phyloP scores from a whole-genome alignment of 2,329 filamentous ascomycete species.

The Trichoderma simmonsii region DNA sequence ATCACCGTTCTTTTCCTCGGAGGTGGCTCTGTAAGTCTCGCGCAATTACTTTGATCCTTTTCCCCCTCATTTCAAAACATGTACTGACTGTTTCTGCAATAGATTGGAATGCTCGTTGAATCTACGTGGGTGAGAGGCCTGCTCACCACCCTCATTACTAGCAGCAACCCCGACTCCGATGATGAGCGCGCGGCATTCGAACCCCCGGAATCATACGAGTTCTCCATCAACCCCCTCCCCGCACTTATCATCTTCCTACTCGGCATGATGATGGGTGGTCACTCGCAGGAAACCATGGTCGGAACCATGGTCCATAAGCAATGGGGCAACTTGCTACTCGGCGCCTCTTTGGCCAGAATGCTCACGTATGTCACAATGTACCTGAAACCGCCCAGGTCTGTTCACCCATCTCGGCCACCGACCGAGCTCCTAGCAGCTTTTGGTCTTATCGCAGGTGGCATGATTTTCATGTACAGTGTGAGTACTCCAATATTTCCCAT shows the following conservation, averaged over 20 bases:
- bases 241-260: constrained; percentile 81
- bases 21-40: constrained; percentile 69
- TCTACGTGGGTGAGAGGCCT: constrained; percentile 66
- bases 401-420: constrained; percentile 78
- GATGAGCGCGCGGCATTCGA: constrained; percentile 49
- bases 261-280: constrained; percentile 92
- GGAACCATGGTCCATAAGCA: constrained; percentile 92
- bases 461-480: constrained; percentile 90
- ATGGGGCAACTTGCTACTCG: constrained; percentile 83
- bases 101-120: constrained; percentile 83
- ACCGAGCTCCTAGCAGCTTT: constrained; percentile 87
- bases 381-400: constrained; percentile 74
- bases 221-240: constrained; percentile 85
- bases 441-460: constrained; percentile 79
- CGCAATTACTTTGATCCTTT: neutral
- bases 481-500: constrained; percentile 37
- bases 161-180: constrained; percentile 36
- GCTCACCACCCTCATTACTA: constrained; percentile 53
- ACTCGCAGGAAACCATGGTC: constrained; percentile 78
- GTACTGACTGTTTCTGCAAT: neutral
- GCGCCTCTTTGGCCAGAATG: constrained; percentile 72
- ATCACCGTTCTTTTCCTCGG: constrained; percentile 94
- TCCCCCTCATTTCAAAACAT: no score
- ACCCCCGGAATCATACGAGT: constrained; percentile 63
- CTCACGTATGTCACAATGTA: constrained; percentile 79